These are phyloP conservation scores for Porodaedalea pini DNA, from an alignment of 1,284 basidiomycete species.

Conservation along the genomic window DNA sequence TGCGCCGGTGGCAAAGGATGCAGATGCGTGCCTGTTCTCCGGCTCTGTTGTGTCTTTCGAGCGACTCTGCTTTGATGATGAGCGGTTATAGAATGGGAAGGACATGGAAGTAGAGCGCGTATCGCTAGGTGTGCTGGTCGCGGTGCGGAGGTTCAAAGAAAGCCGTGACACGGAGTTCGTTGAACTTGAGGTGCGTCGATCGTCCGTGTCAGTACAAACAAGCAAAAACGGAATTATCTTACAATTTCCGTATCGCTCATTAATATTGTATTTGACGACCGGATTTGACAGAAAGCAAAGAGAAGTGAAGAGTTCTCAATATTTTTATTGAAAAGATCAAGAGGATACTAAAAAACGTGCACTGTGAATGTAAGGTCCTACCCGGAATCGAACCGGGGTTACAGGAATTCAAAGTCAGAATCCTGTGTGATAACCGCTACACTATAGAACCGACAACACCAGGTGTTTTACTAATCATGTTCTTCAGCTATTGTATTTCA, in stretches of 20 bases:
- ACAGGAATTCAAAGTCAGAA: slow-evolving; percentile 37
- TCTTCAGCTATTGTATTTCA: too few relatives aligned
- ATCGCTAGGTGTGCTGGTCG: not conserved
- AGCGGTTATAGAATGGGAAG: slow-evolving; percentile 16
- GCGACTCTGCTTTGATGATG: slow-evolving; percentile 1
- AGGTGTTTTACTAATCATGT: too few relatives aligned
- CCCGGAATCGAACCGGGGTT: slow-evolving; percentile 20
- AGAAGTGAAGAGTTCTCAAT: not conserved
- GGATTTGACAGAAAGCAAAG: too few relatives aligned
- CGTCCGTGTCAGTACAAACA: too few relatives aligned
- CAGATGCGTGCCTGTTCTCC: slow-evolving; percentile 2
- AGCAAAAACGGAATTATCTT: too few relatives aligned
- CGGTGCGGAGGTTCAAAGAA: not conserved
- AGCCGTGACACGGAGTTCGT: not conserved
- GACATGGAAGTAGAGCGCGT: not conserved
- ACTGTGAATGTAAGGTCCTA: slow-evolving; percentile 8
- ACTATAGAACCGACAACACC: slow-evolving; percentile 32
- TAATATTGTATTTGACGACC: too few relatives aligned
- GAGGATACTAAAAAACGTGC: not conserved
- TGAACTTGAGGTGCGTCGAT: too few relatives aligned
- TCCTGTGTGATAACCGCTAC: slow-evolving; percentile 60
- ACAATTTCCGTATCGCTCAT: too few relatives aligned
- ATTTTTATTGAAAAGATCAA: not conserved
- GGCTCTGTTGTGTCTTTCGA: not conserved
- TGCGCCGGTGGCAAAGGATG: slow-evolving; percentile 13